Percentiles rank a stretch among this genome's conserved stretches.
phyloP scores from a whole-genome alignment of 352 stramenopile genomes.

The Thalassiosira hispida region DNA sequence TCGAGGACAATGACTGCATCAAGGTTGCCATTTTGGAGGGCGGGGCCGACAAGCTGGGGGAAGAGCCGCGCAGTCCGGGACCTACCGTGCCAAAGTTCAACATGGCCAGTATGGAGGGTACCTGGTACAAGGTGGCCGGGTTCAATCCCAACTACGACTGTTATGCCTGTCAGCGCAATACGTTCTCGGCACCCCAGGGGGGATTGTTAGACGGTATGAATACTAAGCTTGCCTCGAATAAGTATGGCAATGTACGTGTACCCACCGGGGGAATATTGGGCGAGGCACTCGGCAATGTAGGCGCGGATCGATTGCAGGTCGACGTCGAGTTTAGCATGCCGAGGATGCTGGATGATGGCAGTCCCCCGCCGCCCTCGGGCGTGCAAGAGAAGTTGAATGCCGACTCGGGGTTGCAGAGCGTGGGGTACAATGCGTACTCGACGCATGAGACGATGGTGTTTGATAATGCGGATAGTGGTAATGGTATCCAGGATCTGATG shows the following conservation, averaged over 20 bases:
- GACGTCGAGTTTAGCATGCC: slow-evolving; percentile 86
- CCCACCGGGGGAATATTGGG: slow-evolving; percentile 29
- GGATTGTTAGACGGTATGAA: slow-evolving; percentile 21
- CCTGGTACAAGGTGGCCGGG: slow-evolving; percentile 89
- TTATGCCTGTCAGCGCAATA: slow-evolving; percentile 89
- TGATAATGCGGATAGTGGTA: slow-evolving; percentile 47
- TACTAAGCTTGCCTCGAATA: background rate
- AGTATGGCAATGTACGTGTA: slow-evolving; percentile 13
- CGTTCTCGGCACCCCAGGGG: slow-evolving; percentile 74
- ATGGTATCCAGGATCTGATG: slow-evolving; percentile 8
- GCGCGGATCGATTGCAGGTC: slow-evolving; percentile 71
- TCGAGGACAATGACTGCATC: slow-evolving; percentile 87
- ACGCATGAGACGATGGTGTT: slow-evolving; percentile 85
- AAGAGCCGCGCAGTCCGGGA: slow-evolving; percentile 70
- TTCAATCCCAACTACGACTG: slow-evolving; percentile 90
- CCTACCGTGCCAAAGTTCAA: slow-evolving; percentile 83
- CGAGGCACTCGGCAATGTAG: slow-evolving; percentile 4
- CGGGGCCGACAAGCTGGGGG: slow-evolving; percentile 67
- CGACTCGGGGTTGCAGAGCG: slow-evolving; percentile 55
- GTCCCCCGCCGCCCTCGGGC: slow-evolving; percentile 69
- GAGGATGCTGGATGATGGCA: slow-evolving; percentile 76
- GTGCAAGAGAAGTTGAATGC: slow-evolving; percentile 54
- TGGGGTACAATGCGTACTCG: slow-evolving; percentile 81
- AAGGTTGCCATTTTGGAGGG: slow-evolving; percentile 85
- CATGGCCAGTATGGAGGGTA: slow-evolving; percentile 80